phyloP scores from a whole-genome alignment of 768 basidiomycete species.

The Phylloporus rhodoxanthus region DNA sequence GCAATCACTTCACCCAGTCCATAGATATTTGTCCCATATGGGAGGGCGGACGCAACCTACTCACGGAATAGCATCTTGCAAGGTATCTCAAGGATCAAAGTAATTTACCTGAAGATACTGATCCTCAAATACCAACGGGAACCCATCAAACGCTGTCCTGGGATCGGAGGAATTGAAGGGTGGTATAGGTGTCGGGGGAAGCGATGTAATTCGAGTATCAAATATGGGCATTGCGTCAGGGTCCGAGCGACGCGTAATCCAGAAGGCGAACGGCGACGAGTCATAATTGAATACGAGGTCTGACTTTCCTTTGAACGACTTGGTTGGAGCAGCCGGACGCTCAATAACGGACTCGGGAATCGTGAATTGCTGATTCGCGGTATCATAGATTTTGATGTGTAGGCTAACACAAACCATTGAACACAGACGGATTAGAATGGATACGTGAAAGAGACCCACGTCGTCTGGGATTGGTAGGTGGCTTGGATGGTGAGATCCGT shows the following conservation, averaged over 20 bases:
- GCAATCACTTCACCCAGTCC: conserved; percentile 72
- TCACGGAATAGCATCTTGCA: neutral
- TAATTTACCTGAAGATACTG: conserved; percentile 62
- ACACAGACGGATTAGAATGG: neutral
- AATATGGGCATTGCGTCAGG: conserved; percentile 55
- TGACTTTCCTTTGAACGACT: conserved; percentile 36
- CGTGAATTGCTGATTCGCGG: conserved; percentile 55
- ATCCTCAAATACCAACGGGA: conserved; percentile 72
- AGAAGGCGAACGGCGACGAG: conserved; percentile 65
- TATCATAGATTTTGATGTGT: conserved; percentile 65
- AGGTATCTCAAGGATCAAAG: neutral
- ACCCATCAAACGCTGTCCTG: conserved; percentile 53
- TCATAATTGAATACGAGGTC: conserved; percentile 70
- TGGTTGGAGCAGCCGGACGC: conserved; percentile 35
- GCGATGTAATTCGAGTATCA: conserved; percentile 59
- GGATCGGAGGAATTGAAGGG: conserved; percentile 47
- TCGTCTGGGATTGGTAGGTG: conserved; percentile 53
- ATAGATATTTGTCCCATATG: conserved; percentile 65
- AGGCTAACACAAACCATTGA: conserved; percentile 36
- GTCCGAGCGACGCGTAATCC: conserved; percentile 65
- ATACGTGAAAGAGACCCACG: conserved; percentile 28
- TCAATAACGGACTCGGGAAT: conserved; percentile 51
- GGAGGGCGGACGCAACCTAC: conserved; percentile 61
- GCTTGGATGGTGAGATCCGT: conserved; percentile 56
- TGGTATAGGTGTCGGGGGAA: conserved; percentile 56